Base-by-base conservation (phyloP, 2,329 filamentous ascomycete genomes). In the Fusarium sacchari region DNA sequence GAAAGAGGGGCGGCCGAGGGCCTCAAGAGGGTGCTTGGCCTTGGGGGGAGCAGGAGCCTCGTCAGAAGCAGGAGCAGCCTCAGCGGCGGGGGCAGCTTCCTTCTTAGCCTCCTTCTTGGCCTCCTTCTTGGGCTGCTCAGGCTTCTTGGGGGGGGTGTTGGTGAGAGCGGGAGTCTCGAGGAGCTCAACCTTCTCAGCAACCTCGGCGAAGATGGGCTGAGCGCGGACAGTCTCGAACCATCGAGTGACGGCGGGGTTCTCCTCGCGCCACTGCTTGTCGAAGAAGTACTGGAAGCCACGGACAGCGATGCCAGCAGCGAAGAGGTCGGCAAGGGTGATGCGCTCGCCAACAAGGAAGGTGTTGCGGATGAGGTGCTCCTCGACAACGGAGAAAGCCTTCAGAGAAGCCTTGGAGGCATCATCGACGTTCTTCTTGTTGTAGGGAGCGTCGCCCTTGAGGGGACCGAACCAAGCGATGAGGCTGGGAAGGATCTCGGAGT, bases 281-380 rank as follows among this genome's bases (percentile, higher is more conserved):
- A 96, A 96, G 88, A 98, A 93, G 88, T 88, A 95, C 86, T 97
- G 89, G 90, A 97, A 98, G 81, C 94, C 95, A 79, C 95, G 95
- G 82, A 90, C 88, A 81, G 96, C 87, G 84, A 97, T 89, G 83
- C 90, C 88, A 79, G 92, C 90, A 81, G 89, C 87, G 88, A 97
- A 98, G 83, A 98, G 84, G 84, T 99, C 96, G 84, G 96, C 96
- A 78, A 98, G 93, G 80, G 95, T 98, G 86, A 98, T 91, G 82
- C 96, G 95, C 91, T 99, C 96, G 83, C 95, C 94, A 80, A 98
- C 96, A 77, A 99, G 94, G 91, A 93, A 99, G 81, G 96, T 99
- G 91, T 97, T 94, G 87, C 93, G 88, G 76, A 92, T 88, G 78
- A 99, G 92, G 88, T 98, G 94, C 82, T 93, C 88, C 88, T 99